phyloP scores from a whole-genome alignment of 495 filamentous ascomycete genomes.

The Staphylotrichum tortipilum region DNA sequence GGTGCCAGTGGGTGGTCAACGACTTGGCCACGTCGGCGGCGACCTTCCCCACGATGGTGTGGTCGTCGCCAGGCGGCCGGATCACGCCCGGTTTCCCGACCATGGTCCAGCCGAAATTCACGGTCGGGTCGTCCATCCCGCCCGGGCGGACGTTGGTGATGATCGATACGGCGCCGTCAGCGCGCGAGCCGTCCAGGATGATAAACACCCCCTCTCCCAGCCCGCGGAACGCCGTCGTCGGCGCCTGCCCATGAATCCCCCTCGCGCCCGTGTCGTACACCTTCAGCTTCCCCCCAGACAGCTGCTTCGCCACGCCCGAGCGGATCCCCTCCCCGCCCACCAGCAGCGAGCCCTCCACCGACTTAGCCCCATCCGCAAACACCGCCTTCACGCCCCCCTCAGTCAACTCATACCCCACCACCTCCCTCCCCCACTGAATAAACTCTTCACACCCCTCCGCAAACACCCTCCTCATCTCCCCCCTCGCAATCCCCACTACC shows the following conservation, averaged over 20 bases:
- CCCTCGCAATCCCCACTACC: slow-evolving; percentile 43
- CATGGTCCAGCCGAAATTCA: slow-evolving; percentile 50
- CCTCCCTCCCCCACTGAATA: slow-evolving; percentile 40
- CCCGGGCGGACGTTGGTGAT: slow-evolving; percentile 49
- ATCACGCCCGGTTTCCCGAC: slow-evolving; percentile 44
- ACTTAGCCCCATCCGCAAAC: slow-evolving; percentile 44
- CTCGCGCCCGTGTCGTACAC: slow-evolving; percentile 47
- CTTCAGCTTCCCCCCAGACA: slow-evolving; percentile 41
- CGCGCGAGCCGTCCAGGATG: slow-evolving; percentile 30
- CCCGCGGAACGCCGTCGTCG: slow-evolving; percentile 43
- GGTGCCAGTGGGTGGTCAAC: slow-evolving; percentile 42
- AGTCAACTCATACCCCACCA: slow-evolving; percentile 41
- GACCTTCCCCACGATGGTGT: slow-evolving; percentile 38
- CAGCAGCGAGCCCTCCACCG: slow-evolving; percentile 40
- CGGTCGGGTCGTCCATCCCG: slow-evolving; percentile 45
- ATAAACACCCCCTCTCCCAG: slow-evolving; percentile 48
- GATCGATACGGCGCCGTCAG: slow-evolving; percentile 33
- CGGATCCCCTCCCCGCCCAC: slow-evolving; percentile 47
- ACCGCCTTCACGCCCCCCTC: slow-evolving; percentile 34
- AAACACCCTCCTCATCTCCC: slow-evolving; percentile 43
- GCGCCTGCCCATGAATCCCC: slow-evolving; percentile 49
- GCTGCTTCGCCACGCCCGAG: slow-evolving; percentile 41
- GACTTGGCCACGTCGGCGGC: slow-evolving; percentile 44
- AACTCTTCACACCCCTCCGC: slow-evolving; percentile 36
- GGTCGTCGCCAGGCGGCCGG: slow-evolving; percentile 41